Conservation (phyloP, 495 filamentous ascomycete genomes). For the Daldinia loculata region DNA sequence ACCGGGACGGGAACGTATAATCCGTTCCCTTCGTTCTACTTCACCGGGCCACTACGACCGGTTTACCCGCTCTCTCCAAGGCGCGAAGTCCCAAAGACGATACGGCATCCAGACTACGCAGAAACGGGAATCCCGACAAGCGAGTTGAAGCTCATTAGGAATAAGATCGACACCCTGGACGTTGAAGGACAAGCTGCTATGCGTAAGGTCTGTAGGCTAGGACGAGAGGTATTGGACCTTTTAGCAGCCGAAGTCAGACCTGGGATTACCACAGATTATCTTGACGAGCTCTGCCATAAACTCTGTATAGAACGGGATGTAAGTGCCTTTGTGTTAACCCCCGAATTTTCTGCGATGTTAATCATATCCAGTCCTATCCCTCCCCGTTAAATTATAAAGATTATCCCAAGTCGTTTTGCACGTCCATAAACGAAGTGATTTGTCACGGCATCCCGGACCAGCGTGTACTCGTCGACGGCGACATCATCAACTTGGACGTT, state of each 20-base stretch:
- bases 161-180: not conserved
- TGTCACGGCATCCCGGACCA: not conserved
- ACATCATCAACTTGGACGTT: not conserved
- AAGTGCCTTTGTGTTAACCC: too few species aligned
- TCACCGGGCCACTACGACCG: not conserved
- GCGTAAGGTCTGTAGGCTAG: not conserved
- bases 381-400: not conserved
- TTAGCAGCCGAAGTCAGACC: not conserved
- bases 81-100: not conserved
- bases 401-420: not conserved
- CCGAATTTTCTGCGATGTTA: not conserved
- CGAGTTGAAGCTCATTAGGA: not conserved
- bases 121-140: not conserved
- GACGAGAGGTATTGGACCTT: not conserved
- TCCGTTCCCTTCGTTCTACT: not conserved
- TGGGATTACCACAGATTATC: not conserved
- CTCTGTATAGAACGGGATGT: not conserved
- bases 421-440: not conserved
- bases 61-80: not conserved
- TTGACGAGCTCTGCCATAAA: not conserved
- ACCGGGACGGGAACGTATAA: not conserved
- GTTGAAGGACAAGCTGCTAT: not conserved
- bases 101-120: not conserved
- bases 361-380: not conserved
- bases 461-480: not conserved